These are phyloP conservation scores for Puccinia polysora DNA, from an alignment of 1,284 basidiomycete species.

Conservation along the genomic window DNA sequence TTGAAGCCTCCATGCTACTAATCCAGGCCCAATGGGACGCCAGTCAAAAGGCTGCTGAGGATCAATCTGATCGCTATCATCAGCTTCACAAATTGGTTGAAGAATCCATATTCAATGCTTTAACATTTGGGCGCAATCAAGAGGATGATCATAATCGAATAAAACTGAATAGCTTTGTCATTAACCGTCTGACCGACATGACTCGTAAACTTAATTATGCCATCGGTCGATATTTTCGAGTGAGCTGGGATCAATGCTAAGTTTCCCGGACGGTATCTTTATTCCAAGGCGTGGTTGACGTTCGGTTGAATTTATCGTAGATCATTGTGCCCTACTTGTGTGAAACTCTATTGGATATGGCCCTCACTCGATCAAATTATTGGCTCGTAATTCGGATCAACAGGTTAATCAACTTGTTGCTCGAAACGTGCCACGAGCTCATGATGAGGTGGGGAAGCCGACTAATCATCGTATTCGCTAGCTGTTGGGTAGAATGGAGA, in stretches of 20 bases:
- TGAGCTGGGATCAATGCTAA: not conserved
- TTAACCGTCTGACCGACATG: not conserved
- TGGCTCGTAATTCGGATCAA: not conserved
- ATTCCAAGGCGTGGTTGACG: not conserved
- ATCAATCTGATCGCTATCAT: conserved; percentile 15
- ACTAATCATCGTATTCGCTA: conserved; percentile 1
- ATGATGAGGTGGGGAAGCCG: conserved; percentile 8
- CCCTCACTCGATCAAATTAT: not conserved
- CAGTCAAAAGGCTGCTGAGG: not conserved
- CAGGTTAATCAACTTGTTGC: not conserved
- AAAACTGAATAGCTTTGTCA: not conserved
- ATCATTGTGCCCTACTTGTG: conserved; percentile 9
- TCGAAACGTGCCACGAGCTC: not conserved
- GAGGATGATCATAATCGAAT: not conserved
- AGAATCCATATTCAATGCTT: conserved; percentile 1
- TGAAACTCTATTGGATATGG: conserved; percentile 8
- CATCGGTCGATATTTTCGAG: conserved; percentile 24
- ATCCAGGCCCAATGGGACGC: conserved; percentile 9
- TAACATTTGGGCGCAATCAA: not conserved
- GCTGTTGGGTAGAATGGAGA: not conserved
- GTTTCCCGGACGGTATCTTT: no score
- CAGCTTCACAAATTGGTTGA: conserved; percentile 1
- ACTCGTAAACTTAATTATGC: not conserved
- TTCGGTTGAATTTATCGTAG: not conserved
- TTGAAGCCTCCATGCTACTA: conserved; percentile 5